phyloP scores from a whole-genome alignment of 257 asterid genomes.

The Nicotiana tabacum region DNA sequence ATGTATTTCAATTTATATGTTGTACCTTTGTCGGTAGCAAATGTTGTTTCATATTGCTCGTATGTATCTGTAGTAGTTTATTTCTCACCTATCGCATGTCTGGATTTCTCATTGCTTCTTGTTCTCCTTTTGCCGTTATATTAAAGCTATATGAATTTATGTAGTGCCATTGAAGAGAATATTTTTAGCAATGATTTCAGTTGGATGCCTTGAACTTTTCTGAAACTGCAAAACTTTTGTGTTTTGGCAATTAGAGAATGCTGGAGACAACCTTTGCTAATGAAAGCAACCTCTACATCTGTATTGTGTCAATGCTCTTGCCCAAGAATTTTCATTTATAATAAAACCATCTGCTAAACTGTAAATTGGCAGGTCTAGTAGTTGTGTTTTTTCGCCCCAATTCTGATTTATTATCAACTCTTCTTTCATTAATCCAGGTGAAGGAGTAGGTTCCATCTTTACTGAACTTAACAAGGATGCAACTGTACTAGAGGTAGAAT shows the following conservation, averaged over 20 bases:
- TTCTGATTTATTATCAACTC: neutral
- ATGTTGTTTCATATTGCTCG: neutral
- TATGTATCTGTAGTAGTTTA: neutral
- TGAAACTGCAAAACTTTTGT: neutral
- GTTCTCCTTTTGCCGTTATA: neutral
- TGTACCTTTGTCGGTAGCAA: neutral
- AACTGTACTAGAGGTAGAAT: slow-evolving; percentile 52
- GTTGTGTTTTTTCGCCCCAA: neutral
- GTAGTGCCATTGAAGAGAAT: neutral
- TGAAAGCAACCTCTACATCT: neutral
- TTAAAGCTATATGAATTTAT: neutral
- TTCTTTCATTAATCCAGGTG: slow-evolving; percentile 41
- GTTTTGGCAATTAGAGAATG: neutral
- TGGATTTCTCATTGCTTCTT: neutral
- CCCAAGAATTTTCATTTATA: neutral
- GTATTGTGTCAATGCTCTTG: neutral
- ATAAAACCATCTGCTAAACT: neutral
- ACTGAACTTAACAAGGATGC: slow-evolving; percentile 28
- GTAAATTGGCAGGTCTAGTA: neutral
- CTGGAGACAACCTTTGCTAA: neutral
- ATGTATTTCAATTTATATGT: neutral
- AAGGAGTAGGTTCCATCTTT: slow-evolving; percentile 69
- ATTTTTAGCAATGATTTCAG: neutral
- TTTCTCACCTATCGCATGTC: neutral
- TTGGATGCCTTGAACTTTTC: neutral